Base-by-base conservation (phyloP, 1,139 yeast species). In the Saccharomyces hybrid region DNA sequence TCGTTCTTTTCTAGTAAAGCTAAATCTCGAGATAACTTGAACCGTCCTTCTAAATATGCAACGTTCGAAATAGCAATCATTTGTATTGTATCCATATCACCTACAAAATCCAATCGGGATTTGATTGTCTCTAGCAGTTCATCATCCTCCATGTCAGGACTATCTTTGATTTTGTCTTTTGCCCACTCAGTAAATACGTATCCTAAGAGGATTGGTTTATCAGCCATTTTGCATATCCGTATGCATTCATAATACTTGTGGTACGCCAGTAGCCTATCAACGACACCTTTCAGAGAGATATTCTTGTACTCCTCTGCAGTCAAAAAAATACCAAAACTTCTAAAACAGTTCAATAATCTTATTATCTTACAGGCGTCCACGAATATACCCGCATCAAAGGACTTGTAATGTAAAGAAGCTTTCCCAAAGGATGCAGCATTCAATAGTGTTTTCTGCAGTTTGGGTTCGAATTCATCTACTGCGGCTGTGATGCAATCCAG, bases 371-470 rank as follows among this genome's bases (percentile, higher is more conserved):
- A 75, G 2, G 82, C 79, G 25, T 75, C 73, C 4, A 89, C 79
- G 65, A 85, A 90, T 6, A 50, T 47, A 25, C 57, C 54, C 1
- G 70, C 58, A 50, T 66, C 64, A 54, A 62, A 66, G 9, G 55
- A 50, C n/a, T 59, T 58, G 30, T 59, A 55, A 4, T 66, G 68
- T 47, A 86, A 82, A 0, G 88, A 78, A 9, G 66, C 61, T 66
- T 91, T 93, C 0, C 97, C 99, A 71, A 91, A 88, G 0, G 89
- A 77, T 0, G 93, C 97, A 0, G 97, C 96, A 57, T 82, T 78
- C 34, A 93, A 71, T 4, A 93, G 74, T 54, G 80, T 81, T 66
- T 90, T 90, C 63, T 93, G 99, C 86, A 93, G 81, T 52, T 76
- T 74, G 0, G 86, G 79, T 56, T 84, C 87, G 63, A 88, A 82